Evolutionary conservation across 2,329 filamentous ascomycete species (phyloP).

Genomic region (Boeremia lycopersici): DNA sequence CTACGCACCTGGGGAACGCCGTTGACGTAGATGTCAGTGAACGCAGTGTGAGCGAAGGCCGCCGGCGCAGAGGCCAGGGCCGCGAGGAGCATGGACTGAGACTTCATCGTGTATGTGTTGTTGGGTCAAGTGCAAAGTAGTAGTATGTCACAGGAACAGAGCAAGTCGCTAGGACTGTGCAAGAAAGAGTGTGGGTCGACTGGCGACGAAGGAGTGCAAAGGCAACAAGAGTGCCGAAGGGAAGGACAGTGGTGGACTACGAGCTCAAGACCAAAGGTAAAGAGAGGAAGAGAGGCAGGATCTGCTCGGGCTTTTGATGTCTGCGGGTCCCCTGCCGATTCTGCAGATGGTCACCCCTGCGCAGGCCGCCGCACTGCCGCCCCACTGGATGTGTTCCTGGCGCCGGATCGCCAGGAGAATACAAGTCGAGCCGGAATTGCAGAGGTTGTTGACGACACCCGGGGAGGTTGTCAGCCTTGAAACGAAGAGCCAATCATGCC

Average conservation of each 20-base stretch:
- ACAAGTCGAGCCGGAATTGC: conserved; percentile 25
- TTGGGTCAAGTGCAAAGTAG: conserved; percentile 7
- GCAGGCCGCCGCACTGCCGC: conserved; percentile 22
- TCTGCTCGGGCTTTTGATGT: conserved; percentile 34
- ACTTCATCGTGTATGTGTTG: conserved; percentile 38
- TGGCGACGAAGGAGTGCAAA: conserved; percentile 47
- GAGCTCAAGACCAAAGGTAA: conserved; percentile 32
- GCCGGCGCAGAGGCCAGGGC: conserved; percentile 42
- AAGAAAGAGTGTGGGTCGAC: conserved; percentile 44
- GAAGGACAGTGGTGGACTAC: conserved; percentile 42
- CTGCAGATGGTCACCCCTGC: conserved; percentile 22
- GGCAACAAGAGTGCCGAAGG: conserved; percentile 34
- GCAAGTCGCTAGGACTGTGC: conserved; percentile 42
- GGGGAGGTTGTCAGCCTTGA: conserved; percentile 30
- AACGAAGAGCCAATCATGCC: conserved; percentile 33
- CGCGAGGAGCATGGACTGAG: conserved; percentile 39
- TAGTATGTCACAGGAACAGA: conserved; percentile 35
- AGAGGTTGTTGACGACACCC: conserved; percentile 24
- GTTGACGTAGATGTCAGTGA: conserved; percentile 44
- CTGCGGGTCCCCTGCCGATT: conserved; percentile 18
- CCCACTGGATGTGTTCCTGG: conserved; percentile 33
- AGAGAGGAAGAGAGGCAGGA: conserved; percentile 22
- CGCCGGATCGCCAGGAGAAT: conserved; percentile 25
- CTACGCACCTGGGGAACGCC: conserved; percentile 35
- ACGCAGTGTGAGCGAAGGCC: conserved; percentile 45